These are phyloP conservation scores for Moesziomyces globuligerus DNA, from an alignment of 1,284 basidiomycete genomes.

Conservation along the genomic window DNA sequence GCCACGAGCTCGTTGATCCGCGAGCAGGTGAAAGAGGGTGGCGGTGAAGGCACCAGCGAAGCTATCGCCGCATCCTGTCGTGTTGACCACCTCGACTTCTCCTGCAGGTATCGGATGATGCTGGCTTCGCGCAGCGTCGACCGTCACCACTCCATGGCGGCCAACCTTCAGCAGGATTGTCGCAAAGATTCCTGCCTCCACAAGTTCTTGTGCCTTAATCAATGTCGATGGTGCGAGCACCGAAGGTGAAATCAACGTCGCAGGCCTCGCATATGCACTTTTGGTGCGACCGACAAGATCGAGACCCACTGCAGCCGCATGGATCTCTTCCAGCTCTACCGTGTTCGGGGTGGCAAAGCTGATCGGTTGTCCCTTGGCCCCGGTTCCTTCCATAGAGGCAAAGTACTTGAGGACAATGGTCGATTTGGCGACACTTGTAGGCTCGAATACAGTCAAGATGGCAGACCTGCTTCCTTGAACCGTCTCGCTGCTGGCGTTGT, in stretches of 20 bases:
- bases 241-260: background rate
- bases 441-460: constrained; percentile 38
- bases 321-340: constrained; percentile 38
- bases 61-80: constrained; percentile 65
- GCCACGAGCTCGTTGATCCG: background rate
- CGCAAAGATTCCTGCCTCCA: constrained; percentile 14
- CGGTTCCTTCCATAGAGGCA: background rate
- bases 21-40: constrained; percentile 17
- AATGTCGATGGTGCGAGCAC: constrained; percentile 3
- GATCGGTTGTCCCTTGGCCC: constrained; percentile 6
- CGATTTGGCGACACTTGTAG: constrained; percentile 38
- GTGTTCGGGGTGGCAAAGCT: constrained; percentile 46
- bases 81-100: constrained; percentile 39
- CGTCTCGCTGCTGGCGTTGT: constrained; percentile 61
- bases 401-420: background rate
- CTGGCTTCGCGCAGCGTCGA: constrained; percentile 7
- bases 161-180: constrained; percentile 51
- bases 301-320: constrained; percentile 6
- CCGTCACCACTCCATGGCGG: constrained; percentile 28
- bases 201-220: constrained; percentile 6
- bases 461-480: too few relatives aligned
- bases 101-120: constrained; percentile 44
- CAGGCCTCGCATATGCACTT: background rate
- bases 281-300: constrained; percentile 4
- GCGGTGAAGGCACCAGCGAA: constrained; percentile 61